Percentiles rank a stretch among this genome's conserved stretches.
phyloP scores from a whole-genome alignment of 495 filamentous ascomycete genomes.

The Neurospora hispaniola region DNA sequence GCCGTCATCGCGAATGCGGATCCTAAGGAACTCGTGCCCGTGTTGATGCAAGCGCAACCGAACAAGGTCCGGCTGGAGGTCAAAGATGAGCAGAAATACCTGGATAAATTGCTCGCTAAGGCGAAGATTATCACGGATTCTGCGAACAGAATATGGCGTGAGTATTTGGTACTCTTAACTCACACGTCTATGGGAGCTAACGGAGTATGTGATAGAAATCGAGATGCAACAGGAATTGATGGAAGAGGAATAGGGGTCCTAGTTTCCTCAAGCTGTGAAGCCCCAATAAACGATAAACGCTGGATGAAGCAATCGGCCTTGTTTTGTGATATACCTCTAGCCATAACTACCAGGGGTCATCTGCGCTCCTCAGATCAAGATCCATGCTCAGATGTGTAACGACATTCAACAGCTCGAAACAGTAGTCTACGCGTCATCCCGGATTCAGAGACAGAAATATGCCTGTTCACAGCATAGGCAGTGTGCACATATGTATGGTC shows the following conservation, averaged over 20 bases:
- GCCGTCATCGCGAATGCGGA: constrained; percentile 57
- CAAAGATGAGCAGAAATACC: constrained; percentile 51
- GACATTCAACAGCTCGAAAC: background rate
- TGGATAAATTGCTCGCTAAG: constrained; percentile 52
- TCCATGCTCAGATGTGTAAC: background rate
- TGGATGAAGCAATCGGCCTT: background rate
- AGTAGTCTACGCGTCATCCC: background rate
- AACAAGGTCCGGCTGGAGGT: constrained; percentile 49
- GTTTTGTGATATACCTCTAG: background rate
- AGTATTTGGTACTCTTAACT: constrained; percentile 13
- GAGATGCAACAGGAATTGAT: constrained; percentile 35
- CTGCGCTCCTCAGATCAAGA: background rate
- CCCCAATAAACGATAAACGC: background rate
- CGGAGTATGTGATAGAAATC: constrained; percentile 19
- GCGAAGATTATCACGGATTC: constrained; percentile 59
- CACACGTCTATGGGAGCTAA: constrained; percentile 10
- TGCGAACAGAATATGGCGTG: constrained; percentile 67
- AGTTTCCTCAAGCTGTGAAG: background rate
- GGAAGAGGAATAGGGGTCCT: constrained; percentile 24
- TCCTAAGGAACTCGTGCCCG: constrained; percentile 54
- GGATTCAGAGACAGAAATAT: background rate
- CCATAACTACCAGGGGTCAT: background rate
- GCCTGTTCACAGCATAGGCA: background rate
- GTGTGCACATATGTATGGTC: background rate
- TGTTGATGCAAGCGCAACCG: constrained; percentile 60